phyloP scores from a whole-genome alignment of 192 early-diverging fungal genomes.

The Entophlyctis luteolus region DNA sequence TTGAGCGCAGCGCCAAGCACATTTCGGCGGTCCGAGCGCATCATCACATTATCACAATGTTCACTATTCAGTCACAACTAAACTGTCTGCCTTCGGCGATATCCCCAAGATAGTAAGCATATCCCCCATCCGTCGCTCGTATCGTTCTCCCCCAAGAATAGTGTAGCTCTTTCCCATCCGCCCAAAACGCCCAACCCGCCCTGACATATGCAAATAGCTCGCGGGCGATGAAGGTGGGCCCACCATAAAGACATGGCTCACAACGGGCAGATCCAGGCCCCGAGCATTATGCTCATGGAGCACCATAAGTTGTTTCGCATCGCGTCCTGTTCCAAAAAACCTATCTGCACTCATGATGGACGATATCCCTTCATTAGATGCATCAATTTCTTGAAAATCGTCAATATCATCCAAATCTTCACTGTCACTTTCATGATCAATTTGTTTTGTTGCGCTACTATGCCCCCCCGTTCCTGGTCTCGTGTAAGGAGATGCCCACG shows the following conservation, averaged over 20 bases:
- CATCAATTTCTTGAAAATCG: not conserved
- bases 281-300: slow-evolving; percentile 73
- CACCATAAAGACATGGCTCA: slow-evolving; percentile 78
- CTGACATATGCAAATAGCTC: slow-evolving; percentile 85
- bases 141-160: slow-evolving; percentile 17
- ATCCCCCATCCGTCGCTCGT: slow-evolving; percentile 11
- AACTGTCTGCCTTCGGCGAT: too few relatives aligned
- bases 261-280: slow-evolving; percentile 77
- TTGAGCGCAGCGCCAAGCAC: too few relatives aligned
- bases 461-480: too few relatives aligned
- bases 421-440: not conserved
- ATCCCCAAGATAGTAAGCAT: not conserved
- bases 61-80: too few relatives aligned
- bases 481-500: not conserved
- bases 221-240: slow-evolving; percentile 64
- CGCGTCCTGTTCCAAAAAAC: not conserved
- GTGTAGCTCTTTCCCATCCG: slow-evolving; percentile 36
- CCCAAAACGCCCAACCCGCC: slow-evolving; percentile 77
- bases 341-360: not conserved
- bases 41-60: too few relatives aligned
- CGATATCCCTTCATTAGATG: not conserved
- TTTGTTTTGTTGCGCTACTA: not conserved
- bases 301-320: slow-evolving; percentile 46
- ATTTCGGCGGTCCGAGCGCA: too few relatives aligned
- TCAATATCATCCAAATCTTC: not conserved